Base-by-base conservation (phyloP, 352 stramenopile genomes). In the Globisporangium canariense region DNA sequence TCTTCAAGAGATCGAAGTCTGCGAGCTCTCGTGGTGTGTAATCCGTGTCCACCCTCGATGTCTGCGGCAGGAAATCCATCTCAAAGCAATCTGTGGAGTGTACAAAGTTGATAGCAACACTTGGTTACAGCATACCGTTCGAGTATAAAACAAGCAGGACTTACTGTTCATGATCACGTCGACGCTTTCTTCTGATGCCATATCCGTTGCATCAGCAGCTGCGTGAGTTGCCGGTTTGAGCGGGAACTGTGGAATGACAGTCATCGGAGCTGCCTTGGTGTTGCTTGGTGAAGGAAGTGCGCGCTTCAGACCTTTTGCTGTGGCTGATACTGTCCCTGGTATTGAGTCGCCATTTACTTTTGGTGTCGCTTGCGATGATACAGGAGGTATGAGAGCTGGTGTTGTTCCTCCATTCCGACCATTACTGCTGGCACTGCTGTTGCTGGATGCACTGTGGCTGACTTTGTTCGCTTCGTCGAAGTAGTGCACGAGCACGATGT, bases 401-500 rank as follows among this genome's bases (percentile, higher is more conserved):
- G 25, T 4, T 2, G 30, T 4, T 10, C 5, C 49, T 54, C 13
- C 18, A 22, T 43, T 63, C 52, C 20, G 53, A 5, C 10, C n/a
- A 34, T 53, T 62, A 52, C 20, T 62, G 11, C 10, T 28, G 30
- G 8, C 11, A 40, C n/a, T 28, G 22, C 18, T 46, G 32, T 34
- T 58, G 30, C 9, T 36, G 14, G 22, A 10, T n/a, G 16, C 20
- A 14, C n/a, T 40, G 28, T 58, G 47, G 20, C 38, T 36, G 20
- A 70, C 54, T 67, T 90, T 93, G 65, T 88, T 74, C 4, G 73
- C 64, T 70, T 94, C 84, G 41, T 94, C 83, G 69, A 95, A 90
- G 73, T 95, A 95, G 60, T 95, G 87, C 3, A 95, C 87, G n/a
- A 95, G 82, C 22, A 95, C 78, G 40, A 93, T 76, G 38, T 78